These are phyloP conservation scores for Aspergillus coremiiformis DNA, from an alignment of 495 filamentous ascomycete species.

Conservation along the genomic window DNA sequence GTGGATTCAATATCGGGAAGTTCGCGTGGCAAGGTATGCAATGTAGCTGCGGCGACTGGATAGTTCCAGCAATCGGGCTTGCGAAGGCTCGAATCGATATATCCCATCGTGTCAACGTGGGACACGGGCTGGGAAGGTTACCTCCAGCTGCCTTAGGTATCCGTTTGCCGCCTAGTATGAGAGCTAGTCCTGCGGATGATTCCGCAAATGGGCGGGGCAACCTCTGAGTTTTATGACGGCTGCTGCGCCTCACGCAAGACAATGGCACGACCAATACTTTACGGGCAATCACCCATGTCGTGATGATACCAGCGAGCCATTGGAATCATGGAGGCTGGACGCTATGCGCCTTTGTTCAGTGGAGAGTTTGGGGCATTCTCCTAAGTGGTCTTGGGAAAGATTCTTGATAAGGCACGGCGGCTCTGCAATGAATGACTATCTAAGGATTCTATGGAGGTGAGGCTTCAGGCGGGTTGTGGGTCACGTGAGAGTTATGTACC, in stretches of 20 bases:
- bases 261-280: neutral
- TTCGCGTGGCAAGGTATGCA: slow-evolving; percentile 94
- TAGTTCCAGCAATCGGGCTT: slow-evolving; percentile 83
- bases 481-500: too few species aligned
- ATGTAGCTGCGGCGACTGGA: slow-evolving; percentile 86
- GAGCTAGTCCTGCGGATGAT: slow-evolving; percentile 13
- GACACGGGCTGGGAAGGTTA: slow-evolving; percentile 15
- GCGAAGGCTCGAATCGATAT: slow-evolving; percentile 75
- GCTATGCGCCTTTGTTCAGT: neutral
- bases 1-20: slow-evolving; percentile 72
- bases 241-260: neutral
- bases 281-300: too few species aligned
- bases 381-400: neutral
- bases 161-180: slow-evolving; percentile 38
- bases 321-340: neutral
- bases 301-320: too few species aligned
- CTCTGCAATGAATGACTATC: too few species aligned
- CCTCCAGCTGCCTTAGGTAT: slow-evolving; percentile 27
- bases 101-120: slow-evolving; percentile 19
- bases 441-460: too few species aligned
- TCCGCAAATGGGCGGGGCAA: slow-evolving; percentile 25
- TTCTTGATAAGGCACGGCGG: too few species aligned
- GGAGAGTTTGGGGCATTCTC: neutral
- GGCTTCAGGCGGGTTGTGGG: too few species aligned
- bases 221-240: slow-evolving; percentile 15